These are phyloP conservation scores for Phytophthora meadii DNA, from an alignment of 352 stramenopile species.

Conservation along the genomic window DNA sequence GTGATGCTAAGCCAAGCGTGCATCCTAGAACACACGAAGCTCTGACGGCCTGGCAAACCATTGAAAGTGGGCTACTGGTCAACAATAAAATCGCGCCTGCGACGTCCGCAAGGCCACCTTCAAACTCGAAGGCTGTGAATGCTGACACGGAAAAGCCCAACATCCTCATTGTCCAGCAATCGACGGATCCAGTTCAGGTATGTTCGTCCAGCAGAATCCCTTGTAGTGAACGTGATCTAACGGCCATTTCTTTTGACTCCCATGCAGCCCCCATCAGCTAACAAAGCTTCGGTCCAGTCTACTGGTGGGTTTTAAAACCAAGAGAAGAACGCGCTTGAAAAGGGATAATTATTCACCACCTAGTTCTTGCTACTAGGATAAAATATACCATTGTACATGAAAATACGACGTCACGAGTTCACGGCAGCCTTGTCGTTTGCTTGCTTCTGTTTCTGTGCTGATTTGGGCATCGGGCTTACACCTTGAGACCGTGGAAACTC, in stretches of 20 bases:
- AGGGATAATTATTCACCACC: constrained; percentile 19
- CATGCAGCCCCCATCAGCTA: constrained; percentile 17
- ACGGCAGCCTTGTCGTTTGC: constrained; percentile 17
- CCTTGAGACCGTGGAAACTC: constrained; percentile 73
- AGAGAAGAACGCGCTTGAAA: constrained; percentile 10
- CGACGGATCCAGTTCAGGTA: constrained; percentile 8
- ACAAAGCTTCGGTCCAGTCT: neutral
- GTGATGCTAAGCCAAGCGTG: constrained; percentile 52
- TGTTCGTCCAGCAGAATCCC: neutral
- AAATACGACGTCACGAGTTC: constrained; percentile 27
- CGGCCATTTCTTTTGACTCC: constrained; percentile 3
- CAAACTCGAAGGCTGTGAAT: neutral
- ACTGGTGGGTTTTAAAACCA: constrained; percentile 25
- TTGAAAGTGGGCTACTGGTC: constrained; percentile 46
- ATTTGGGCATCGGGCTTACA: constrained; percentile 31
- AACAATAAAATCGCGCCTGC: constrained; percentile 36
- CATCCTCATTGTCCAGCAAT: constrained; percentile 37
- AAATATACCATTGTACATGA: constrained; percentile 40
- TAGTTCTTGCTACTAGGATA: constrained; percentile 18
- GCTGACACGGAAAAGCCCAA: constrained; percentile 30
- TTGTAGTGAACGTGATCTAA: constrained; percentile 4
- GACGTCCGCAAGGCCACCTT: neutral
- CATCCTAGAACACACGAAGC: constrained; percentile 55
- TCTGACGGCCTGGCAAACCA: constrained; percentile 53
- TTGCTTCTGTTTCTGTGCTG: constrained; percentile 8